Conservation (phyloP, 164 flowering plant species). For the Chloranthus sessilifolius region DNA sequence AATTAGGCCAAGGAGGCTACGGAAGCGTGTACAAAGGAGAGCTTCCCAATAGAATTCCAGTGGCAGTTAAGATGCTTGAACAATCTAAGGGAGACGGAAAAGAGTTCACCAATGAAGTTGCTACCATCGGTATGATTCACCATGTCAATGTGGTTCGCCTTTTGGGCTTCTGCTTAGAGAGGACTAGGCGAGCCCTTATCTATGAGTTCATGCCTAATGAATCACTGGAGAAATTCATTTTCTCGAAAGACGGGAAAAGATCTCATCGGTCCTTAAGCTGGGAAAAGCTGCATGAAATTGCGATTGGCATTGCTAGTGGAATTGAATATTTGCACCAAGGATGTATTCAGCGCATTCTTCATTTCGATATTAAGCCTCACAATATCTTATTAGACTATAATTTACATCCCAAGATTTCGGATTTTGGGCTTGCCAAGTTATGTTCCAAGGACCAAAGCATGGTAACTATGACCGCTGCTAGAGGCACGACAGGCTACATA, state of each 20-base stretch:
- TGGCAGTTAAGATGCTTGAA: slow-evolving; percentile 35
- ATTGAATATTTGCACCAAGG: slow-evolving; percentile 8
- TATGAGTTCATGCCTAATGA: slow-evolving; percentile 7
- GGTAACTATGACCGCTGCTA: not conserved
- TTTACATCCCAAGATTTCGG: slow-evolving; percentile 9
- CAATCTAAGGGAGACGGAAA: slow-evolving; percentile 5
- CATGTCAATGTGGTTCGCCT: slow-evolving; percentile 7
- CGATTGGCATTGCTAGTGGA: slow-evolving; percentile 4
- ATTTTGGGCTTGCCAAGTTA: slow-evolving; percentile 11
- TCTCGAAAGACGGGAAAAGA: not conserved
- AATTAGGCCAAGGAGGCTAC: slow-evolving; percentile 40
- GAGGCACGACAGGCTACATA: slow-evolving; percentile 10
- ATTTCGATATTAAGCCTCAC: slow-evolving; percentile 12
- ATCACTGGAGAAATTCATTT: slow-evolving; percentile 9
- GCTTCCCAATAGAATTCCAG: slow-evolving; percentile 22
- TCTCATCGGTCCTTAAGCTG: not conserved
- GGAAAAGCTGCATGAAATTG: slow-evolving; percentile 4
- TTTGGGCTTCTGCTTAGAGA: slow-evolving; percentile 4
- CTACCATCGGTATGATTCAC: not conserved
- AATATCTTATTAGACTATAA: slow-evolving; percentile 9
- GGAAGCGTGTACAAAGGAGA: slow-evolving; percentile 39
- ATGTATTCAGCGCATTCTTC: not conserved
- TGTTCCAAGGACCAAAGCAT: not conserved
- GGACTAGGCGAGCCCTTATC: not conserved
- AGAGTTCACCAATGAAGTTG: slow-evolving; percentile 7